phyloP scores from a whole-genome alignment of 1,284 basidiomycete genomes.

The Irpex lacteus region DNA sequence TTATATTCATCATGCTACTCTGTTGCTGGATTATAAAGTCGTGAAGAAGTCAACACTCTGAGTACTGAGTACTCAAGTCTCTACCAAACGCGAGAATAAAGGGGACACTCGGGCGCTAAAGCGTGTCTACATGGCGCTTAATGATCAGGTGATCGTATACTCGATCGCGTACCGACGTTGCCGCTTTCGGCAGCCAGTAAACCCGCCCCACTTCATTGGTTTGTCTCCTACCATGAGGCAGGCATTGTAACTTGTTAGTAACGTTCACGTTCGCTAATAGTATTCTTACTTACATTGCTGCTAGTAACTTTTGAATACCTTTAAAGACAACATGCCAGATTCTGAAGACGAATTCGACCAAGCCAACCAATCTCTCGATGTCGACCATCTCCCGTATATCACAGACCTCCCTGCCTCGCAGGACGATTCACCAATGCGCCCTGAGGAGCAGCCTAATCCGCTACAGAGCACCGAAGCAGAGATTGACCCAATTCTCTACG shows the following conservation, averaged over 20 bases:
- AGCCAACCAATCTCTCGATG: conserved; percentile 19
- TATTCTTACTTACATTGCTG: no score
- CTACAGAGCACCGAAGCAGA: no score
- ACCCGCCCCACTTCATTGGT: not conserved
- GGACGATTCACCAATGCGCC: not conserved
- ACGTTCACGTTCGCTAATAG: no score
- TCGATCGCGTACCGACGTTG: not conserved
- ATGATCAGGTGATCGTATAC: not conserved
- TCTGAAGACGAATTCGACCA: conserved; percentile 24
- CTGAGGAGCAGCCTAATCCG: not conserved
- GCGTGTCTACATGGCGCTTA: not conserved
- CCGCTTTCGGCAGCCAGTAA: not conserved
- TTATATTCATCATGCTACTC: no score
- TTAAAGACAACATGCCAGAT: not conserved
- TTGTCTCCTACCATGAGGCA: not conserved
- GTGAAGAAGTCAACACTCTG: no score
- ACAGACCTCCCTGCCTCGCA: conserved; percentile 14
- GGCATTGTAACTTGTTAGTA: no score
- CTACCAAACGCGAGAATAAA: no score
- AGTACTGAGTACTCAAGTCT: no score
- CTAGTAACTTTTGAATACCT: no score
- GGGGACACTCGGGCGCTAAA: no score
- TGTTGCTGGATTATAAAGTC: no score
- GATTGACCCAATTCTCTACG: no score
- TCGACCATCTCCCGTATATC: conserved; percentile 19